Percentiles rank a stretch among this genome's conserved stretches.
Evolutionary conservation across 805 yeast genomes (phyloP).

Genomic region (Schwanniomyces polymorphus): DNA sequence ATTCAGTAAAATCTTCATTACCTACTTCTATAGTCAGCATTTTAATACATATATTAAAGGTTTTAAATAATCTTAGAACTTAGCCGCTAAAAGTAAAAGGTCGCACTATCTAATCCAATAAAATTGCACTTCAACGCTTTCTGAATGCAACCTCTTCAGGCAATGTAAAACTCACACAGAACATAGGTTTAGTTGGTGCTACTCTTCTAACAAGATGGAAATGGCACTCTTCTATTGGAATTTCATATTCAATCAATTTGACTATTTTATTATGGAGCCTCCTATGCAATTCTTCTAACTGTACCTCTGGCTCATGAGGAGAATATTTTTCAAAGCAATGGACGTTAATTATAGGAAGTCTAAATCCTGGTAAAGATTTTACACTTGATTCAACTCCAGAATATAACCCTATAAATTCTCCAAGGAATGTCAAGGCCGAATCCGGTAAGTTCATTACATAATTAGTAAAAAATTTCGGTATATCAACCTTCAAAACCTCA

Average conservation of each 20-base stretch:
- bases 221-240: slow-evolving; percentile 47
- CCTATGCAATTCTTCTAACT: slow-evolving; percentile 62
- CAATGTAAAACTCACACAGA: slow-evolving; percentile 75
- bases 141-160: slow-evolving; percentile 67
- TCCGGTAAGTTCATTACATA: slow-evolving; percentile 97
- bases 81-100: neutral
- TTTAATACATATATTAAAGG: neutral
- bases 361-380: slow-evolving; percentile 43
- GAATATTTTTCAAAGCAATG: slow-evolving; percentile 91
- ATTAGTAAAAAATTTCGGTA: slow-evolving; percentile 63
- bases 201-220: slow-evolving; percentile 92
- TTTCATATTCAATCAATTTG: slow-evolving; percentile 43
- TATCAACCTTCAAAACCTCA: slow-evolving; percentile 19
- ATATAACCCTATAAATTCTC: slow-evolving; percentile 76
- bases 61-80: neutral
- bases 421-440: slow-evolving; percentile 79
- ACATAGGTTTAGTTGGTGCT: slow-evolving; percentile 97
- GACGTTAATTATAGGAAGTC: slow-evolving; percentile 76
- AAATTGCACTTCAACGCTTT: slow-evolving; percentile 3
- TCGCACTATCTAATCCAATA: neutral
- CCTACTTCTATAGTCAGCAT: slow-evolving; percentile 20
- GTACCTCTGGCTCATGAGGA: slow-evolving; percentile 72
- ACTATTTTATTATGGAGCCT: slow-evolving; percentile 59
- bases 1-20: slow-evolving; percentile 20
- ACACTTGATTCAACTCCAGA: slow-evolving; percentile 34